Evolutionary conservation across 331 rosid genomes (phyloP).

Genomic region (Cydonia oblonga): DNA sequence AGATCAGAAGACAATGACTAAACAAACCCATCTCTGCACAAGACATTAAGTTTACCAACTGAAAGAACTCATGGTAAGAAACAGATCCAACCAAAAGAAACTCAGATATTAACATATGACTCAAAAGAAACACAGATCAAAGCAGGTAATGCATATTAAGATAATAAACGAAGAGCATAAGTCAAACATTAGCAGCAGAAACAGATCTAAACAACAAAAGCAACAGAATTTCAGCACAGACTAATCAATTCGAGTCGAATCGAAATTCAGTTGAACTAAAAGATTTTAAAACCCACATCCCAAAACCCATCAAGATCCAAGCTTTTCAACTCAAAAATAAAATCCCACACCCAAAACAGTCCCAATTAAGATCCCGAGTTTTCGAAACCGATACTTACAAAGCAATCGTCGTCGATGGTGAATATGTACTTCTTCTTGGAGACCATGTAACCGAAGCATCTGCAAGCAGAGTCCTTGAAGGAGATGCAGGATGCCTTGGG

Average conservation of each 20-base stretch:
- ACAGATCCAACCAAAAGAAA: background rate
- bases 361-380: background rate
- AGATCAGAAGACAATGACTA: background rate
- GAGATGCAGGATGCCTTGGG: slow-evolving; percentile 47
- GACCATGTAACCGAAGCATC: slow-evolving; percentile 47
- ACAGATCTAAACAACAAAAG: background rate
- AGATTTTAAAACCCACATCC: background rate
- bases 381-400: slow-evolving; percentile 20
- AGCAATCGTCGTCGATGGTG: slow-evolving; percentile 51
- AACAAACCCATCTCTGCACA: background rate
- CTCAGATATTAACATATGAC: background rate
- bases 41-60: background rate
- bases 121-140: slow-evolving; percentile 2
- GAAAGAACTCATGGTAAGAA: background rate
- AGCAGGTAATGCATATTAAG: background rate
- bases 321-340: background rate
- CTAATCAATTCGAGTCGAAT: background rate
- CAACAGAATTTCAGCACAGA: background rate
- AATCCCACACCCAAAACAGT: background rate
- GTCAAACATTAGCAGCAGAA: background rate
- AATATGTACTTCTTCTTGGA: slow-evolving; percentile 52
- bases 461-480: slow-evolving; percentile 52
- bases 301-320: background rate
- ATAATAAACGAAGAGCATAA: background rate
- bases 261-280: background rate